Conservation (phyloP, 768 basidiomycete genomes). For the Leucosporidium creatinivorum region DNA sequence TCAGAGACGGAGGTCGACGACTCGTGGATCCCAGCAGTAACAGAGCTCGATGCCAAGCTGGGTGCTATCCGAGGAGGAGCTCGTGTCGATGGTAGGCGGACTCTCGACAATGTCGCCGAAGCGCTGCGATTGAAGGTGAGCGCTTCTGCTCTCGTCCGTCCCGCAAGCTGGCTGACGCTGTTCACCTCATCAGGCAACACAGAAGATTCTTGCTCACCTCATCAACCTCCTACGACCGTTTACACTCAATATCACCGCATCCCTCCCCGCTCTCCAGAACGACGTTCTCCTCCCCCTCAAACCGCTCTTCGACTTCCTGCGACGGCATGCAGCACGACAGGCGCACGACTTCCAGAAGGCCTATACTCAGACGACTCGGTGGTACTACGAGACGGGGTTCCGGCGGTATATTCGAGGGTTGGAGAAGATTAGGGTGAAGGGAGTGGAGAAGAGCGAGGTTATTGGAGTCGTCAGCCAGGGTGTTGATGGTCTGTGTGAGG, state of each 20-base stretch:
- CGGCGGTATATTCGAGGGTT: conserved; percentile 78
- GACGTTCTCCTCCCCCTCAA: conserved; percentile 75
- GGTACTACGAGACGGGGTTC: conserved; percentile 94
- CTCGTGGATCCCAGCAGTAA: conserved; percentile 73
- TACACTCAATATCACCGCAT: conserved; percentile 72
- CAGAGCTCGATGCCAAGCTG: conserved; percentile 71
- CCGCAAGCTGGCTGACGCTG: not conserved
- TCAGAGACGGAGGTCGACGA: conserved; percentile 80
- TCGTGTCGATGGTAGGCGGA: conserved; percentile 77
- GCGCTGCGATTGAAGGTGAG: conserved; percentile 80
- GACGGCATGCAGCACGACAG: conserved; percentile 69
- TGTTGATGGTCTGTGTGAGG: too few relatives aligned
- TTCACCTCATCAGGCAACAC: conserved; percentile 59
- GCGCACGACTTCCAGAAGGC: conserved; percentile 82
- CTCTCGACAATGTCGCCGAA: conserved; percentile 73
- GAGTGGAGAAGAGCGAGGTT: conserved; percentile 14
- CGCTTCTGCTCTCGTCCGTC: not conserved
- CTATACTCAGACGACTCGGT: conserved; percentile 70
- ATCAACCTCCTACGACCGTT: conserved; percentile 75
- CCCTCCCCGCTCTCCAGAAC: conserved; percentile 86
- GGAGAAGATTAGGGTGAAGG: conserved; percentile 62
- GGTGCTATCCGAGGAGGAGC: conserved; percentile 61
- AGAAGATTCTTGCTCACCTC: conserved; percentile 81
- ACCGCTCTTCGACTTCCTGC: conserved; percentile 73
- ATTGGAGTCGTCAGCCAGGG: conserved; percentile 12